Conservation (phyloP, 306 rosid species). For the Albizia julibrissin region DNA sequence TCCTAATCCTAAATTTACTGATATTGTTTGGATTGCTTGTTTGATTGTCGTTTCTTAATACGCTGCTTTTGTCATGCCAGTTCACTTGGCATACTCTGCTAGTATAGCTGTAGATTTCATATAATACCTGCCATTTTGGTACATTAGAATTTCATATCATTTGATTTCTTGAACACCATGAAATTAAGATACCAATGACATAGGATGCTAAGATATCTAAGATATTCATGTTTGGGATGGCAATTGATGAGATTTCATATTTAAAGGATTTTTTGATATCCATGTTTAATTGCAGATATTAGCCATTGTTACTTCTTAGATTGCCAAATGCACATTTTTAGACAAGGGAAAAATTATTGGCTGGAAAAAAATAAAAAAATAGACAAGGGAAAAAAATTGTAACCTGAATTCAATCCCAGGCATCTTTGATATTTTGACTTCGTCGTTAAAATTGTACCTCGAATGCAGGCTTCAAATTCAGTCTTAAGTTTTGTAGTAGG, state of each 20-base stretch:
- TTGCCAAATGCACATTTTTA: neutral
- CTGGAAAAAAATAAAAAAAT: neutral
- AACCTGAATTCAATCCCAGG: neutral
- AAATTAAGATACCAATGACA: neutral
- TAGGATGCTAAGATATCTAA: neutral
- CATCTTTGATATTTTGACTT: neutral
- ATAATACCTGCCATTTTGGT: neutral
- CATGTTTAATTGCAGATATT: neutral
- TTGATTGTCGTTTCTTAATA: neutral
- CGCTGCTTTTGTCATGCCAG: neutral
- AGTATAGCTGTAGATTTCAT: neutral
- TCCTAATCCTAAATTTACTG: neutral
- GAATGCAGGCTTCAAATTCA: neutral
- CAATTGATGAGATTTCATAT: neutral
- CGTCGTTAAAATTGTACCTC: neutral
- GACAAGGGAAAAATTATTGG: neutral
- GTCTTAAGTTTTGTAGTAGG: neutral
- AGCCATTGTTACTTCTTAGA: neutral
- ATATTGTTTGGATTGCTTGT: neutral
- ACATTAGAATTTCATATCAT: neutral
- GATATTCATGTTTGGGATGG: neutral
- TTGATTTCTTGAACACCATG: neutral
- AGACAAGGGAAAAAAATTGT: neutral
- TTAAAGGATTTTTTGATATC: neutral
- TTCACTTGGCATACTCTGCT: slow-evolving; percentile 11